Conservation (phyloP, 2,329 filamentous ascomycete genomes). For the Bisporella sp. region DNA sequence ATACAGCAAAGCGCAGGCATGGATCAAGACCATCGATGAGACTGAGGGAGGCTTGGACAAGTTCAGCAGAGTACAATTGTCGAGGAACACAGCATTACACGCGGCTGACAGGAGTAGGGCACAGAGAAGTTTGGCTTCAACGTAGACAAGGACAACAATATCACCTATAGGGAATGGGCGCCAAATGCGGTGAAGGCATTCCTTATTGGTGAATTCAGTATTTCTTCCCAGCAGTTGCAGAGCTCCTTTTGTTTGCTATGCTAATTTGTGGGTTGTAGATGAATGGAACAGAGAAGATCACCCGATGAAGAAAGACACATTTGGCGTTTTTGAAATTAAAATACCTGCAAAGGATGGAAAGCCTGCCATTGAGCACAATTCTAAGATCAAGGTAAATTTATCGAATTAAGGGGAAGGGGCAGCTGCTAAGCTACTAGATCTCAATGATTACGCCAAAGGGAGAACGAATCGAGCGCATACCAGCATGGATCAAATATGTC, state of each 20-base stretch:
- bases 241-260: too few species aligned
- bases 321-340: constrained; percentile 79
- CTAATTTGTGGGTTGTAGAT: constrained; percentile 44
- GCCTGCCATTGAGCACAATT: constrained; percentile 81
- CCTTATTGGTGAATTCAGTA: constrained; percentile 92
- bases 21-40: constrained; percentile 78
- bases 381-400: constrained; percentile 77
- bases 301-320: constrained; percentile 79
- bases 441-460: constrained; percentile 74
- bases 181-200: constrained; percentile 80
- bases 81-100: background rate
- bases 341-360: constrained; percentile 68
- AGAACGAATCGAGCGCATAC: constrained; percentile 78
- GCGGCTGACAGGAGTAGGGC: constrained; percentile 47
- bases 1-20: constrained; percentile 72
- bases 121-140: constrained; percentile 83
- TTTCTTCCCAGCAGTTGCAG: constrained; percentile 9
- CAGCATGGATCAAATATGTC: constrained; percentile 95
- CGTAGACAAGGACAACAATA: constrained; percentile 72
- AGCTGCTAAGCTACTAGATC: constrained; percentile 47
- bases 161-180: constrained; percentile 93
- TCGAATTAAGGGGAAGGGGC: background rate
- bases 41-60: constrained; percentile 85
- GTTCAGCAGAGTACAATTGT: constrained; percentile 74
- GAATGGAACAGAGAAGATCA: constrained; percentile 79